Conservation (phyloP, 495 filamentous ascomycete genomes). For the Amphirosellinia nigrospora region DNA sequence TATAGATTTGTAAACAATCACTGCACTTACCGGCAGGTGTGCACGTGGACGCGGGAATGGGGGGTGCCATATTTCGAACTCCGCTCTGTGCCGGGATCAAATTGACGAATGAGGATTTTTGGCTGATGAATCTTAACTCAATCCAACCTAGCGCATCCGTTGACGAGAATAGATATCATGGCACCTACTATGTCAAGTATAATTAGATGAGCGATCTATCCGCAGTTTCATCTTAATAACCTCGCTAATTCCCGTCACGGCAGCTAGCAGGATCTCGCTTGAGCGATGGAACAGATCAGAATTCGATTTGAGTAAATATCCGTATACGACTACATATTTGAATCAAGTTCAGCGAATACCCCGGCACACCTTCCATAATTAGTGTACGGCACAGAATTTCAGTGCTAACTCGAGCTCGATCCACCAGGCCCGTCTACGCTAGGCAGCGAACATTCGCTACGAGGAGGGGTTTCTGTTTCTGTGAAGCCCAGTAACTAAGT, state of each 20-base stretch:
- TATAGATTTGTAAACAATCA: conserved; percentile 5
- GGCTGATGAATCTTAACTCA: not conserved
- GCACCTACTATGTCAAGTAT: not conserved
- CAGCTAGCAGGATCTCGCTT: conserved; percentile 9
- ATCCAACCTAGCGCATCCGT: not conserved
- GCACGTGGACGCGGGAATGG: not conserved
- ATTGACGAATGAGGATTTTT: not conserved
- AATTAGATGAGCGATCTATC: not conserved
- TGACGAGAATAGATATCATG: conserved; percentile 12
- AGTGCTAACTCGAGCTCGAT: not conserved
- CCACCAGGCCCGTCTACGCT: not conserved
- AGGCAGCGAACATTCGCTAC: not conserved
- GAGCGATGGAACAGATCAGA: not conserved
- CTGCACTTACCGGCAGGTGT: not conserved
- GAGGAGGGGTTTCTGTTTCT: too few species aligned
- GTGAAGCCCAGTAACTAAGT: too few species aligned
- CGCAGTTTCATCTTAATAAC: not conserved
- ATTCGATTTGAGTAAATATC: not conserved
- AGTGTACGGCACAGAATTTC: conserved; percentile 9
- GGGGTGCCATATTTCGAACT: not conserved
- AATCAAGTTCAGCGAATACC: not conserved
- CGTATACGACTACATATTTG: conserved; percentile 3
- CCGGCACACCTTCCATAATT: not conserved
- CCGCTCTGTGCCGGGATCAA: not conserved
- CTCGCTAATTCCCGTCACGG: not conserved